Conservation (phyloP, 179 eudicot genomes). For the Silene vulgaris region DNA sequence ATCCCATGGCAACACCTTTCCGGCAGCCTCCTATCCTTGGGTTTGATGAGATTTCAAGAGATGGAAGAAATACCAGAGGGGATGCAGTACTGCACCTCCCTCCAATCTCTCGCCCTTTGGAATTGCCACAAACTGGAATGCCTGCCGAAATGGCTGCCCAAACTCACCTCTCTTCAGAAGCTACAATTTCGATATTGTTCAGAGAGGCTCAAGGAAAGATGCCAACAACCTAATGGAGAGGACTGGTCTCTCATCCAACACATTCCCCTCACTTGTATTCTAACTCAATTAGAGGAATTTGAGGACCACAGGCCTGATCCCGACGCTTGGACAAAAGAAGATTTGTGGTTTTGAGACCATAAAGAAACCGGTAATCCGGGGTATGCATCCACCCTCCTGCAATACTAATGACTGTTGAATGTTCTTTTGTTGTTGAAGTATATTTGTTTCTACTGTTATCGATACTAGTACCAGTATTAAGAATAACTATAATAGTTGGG, state of each 20-base stretch:
- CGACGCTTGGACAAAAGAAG: no score
- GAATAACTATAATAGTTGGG: no score
- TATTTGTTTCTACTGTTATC: no score
- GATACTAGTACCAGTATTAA: no score
- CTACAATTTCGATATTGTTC: background rate
- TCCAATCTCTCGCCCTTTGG: background rate
- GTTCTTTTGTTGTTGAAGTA: no score
- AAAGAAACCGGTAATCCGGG: no score
- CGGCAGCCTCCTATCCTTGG: background rate
- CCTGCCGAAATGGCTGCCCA: conserved; percentile 14
- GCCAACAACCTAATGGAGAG: background rate
- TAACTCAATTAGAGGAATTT: no score
- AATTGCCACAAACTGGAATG: background rate
- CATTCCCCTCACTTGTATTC: background rate
- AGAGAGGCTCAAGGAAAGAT: background rate
- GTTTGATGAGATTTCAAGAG: background rate
- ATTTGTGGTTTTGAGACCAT: no score
- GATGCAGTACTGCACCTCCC: conserved; percentile 17
- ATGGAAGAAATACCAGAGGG: conserved; percentile 13
- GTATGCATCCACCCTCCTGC: background rate
- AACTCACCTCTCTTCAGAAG: conserved; percentile 21
- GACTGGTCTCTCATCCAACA: conserved; percentile 21
- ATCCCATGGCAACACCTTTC: conserved; percentile 6
- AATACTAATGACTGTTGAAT: no score
- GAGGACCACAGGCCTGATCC: no score